These are phyloP conservation scores for Malus hybrid DNA, from an alignment of 331 rosid species.

Conservation along the genomic window DNA sequence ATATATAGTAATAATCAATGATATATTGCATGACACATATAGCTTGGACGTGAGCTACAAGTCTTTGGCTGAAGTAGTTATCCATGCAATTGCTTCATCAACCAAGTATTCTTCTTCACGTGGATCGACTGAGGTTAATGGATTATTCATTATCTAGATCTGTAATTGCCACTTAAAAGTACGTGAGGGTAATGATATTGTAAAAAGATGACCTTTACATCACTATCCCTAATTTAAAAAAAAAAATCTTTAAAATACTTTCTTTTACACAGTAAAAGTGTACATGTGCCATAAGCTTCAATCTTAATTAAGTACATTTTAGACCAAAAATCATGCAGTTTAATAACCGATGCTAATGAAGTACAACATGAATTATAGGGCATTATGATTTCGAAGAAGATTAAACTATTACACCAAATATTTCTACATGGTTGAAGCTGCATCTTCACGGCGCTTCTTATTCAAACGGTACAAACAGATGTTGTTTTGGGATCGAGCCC, in stretches of 20 bases:
- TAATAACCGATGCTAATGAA: neutral
- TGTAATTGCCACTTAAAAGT: neutral
- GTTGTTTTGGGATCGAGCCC: neutral
- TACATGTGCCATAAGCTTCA: too few relatives aligned
- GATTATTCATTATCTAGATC: neutral
- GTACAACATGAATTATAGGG: neutral
- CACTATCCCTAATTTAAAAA: too few relatives aligned
- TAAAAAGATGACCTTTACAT: too few relatives aligned
- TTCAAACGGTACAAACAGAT: neutral
- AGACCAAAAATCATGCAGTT: neutral
- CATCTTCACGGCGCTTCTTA: conserved; percentile 22
- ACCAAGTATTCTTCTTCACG: neutral
- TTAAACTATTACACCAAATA: neutral
- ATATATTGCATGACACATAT: neutral
- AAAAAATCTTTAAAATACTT: too few relatives aligned
- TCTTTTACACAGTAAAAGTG: too few relatives aligned
- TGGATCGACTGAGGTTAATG: neutral
- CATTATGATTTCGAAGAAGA: neutral
- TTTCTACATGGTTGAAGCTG: conserved; percentile 24
- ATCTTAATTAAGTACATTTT: too few relatives aligned
- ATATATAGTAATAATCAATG: neutral
- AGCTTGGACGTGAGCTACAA: neutral
- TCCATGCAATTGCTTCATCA: neutral
- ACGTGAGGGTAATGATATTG: too few relatives aligned
- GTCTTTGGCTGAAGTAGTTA: neutral